Evolutionary conservation across 345 rosid species (phyloP).

Genomic region (Lumnitzera racemosa): DNA sequence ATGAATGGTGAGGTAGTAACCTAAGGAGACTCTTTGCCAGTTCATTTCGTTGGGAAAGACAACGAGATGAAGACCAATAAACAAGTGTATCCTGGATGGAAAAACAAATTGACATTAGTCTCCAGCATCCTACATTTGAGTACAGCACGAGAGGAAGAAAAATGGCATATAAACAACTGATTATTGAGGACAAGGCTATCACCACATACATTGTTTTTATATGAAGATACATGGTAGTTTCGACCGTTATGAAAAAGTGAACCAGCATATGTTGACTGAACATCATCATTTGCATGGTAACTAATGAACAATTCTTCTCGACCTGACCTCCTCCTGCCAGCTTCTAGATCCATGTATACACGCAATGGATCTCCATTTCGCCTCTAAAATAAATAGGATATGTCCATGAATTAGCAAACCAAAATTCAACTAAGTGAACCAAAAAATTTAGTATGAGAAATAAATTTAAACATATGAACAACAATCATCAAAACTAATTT

Average conservation of each 20-base stretch:
- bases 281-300: slow-evolving; percentile 84
- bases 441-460: neutral
- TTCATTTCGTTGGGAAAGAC: slow-evolving; percentile 60
- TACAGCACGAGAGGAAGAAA: neutral
- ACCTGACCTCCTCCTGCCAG: slow-evolving; percentile 80
- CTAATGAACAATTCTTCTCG: slow-evolving; percentile 78
- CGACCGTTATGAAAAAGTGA: slow-evolving; percentile 84
- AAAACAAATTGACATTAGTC: neutral
- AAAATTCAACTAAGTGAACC: neutral
- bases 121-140: neutral
- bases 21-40: slow-evolving; percentile 58
- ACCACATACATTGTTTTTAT: slow-evolving; percentile 56
- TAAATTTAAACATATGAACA: neutral
- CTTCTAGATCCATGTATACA: slow-evolving; percentile 92
- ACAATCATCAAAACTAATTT: no score
- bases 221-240: slow-evolving; percentile 60
- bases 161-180: neutral
- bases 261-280: slow-evolving; percentile 87
- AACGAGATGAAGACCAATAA: slow-evolving; percentile 95
- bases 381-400: slow-evolving; percentile 36
- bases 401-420: no score
- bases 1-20: slow-evolving; percentile 76
- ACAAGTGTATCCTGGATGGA: slow-evolving; percentile 49
- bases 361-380: slow-evolving; percentile 76
- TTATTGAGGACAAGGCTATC: slow-evolving; percentile 1